Percentiles rank a stretch among this genome's conserved stretches.
These are phyloP conservation scores for Wickerhamomyces bisporus DNA, from an alignment of 805 yeast species.

Conservation along the genomic window DNA sequence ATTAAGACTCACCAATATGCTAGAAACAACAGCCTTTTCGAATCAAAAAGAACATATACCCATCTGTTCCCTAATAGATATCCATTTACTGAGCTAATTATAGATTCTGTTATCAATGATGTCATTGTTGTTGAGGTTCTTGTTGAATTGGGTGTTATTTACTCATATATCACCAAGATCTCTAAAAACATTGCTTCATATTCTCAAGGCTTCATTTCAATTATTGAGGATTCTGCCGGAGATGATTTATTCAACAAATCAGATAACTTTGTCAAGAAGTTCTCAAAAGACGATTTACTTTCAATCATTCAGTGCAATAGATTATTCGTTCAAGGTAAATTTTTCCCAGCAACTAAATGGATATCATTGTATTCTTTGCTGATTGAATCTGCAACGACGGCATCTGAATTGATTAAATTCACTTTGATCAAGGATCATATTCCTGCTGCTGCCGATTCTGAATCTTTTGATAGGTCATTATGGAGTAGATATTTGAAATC, in stretches of 20 bases:
- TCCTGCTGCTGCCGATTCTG: conserved; percentile 45
- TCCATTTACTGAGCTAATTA: conserved; percentile 60
- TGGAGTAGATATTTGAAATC: conserved; percentile 68
- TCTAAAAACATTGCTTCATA: conserved; percentile 37
- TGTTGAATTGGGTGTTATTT: conserved; percentile 62
- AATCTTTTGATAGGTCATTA: conserved; percentile 48
- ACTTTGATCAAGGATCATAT: conserved; percentile 43
- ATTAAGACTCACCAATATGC: conserved; percentile 47
- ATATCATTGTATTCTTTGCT: conserved; percentile 57
- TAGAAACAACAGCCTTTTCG: conserved; percentile 34
- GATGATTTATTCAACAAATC: conserved; percentile 38
- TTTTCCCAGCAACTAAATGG: conserved; percentile 71
- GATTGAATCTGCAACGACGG: conserved; percentile 48
- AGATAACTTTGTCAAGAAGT: conserved; percentile 34
- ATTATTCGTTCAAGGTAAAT: conserved; percentile 46
- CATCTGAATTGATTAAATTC: conserved; percentile 49
- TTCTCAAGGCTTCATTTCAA: conserved; percentile 36
- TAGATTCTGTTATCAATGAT: conserved; percentile 71
- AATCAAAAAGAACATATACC: conserved; percentile 60
- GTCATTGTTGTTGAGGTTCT: conserved; percentile 66
- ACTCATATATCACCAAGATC: conserved; percentile 49
- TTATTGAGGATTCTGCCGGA: conserved; percentile 31
- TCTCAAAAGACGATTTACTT: conserved; percentile 36
- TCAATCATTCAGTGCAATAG: conserved; percentile 45
- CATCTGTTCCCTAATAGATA: conserved; percentile 60